Evolutionary conservation across 805 yeast species (phyloP), one percentile per base, ranked within the genome.

Genomic region (Myxozyma neglecta): DNA sequence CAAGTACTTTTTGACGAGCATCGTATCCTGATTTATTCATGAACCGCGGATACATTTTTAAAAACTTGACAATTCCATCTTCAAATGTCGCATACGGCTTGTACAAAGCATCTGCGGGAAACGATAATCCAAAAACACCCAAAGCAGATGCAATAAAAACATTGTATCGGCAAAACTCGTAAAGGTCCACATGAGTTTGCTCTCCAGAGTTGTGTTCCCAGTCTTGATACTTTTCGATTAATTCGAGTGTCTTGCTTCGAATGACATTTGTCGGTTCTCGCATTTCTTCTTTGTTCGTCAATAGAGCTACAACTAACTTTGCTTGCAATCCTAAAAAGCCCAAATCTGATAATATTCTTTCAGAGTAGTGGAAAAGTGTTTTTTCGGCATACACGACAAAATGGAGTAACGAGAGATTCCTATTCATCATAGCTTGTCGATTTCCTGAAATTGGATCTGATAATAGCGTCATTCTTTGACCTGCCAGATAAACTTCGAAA

Each of bases 381-480:
- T 39, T 36, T n/a, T 46, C 51, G 32, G 54, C 34, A 37, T 42
- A 37, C n/a, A 46, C 9, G 29, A 54, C 29, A 37, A 59, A 59
- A 24, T 43, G 43, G 11, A 48, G 20, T 14, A 59, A 13, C 11
- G 56, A 49, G 6, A 59, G 39, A 16, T 32, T 29, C 18, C 18
- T 39, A 20, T 20, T 48, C 29, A n/a, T 36, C 50, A 29, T 49
- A 1, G 49, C 55, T 16, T 34, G 51, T 29, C 47, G 45, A 29
- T 51, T 55, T 20, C 57, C 65, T n/a, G 53, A 29, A 9, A 55
- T 37, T 14, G 65, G 65, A 50, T 62, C 65, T 7, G 60, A 51
- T n/a, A 62, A 36, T 34, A 62, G 4, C 34, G 53, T 48, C 54
- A 62, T 32, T 18, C 60, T 37, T 37, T 55, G 53, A 24, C 65